Conservation (phyloP, 148 eudicot genomes). For the Persicaria maculosa region DNA sequence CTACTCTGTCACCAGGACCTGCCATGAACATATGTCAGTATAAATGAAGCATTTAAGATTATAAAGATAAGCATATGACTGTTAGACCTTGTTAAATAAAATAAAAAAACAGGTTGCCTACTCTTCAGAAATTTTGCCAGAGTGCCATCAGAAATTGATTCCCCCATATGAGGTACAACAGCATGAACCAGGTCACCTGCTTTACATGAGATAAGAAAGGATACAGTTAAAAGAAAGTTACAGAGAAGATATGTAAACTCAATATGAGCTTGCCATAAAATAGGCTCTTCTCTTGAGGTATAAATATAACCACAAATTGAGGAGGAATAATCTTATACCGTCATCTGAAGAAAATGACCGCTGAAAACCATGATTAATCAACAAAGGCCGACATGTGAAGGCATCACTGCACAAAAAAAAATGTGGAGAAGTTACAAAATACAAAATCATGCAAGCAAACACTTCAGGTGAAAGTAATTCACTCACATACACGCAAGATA, state of each 20-base stretch:
- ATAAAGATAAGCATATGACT: not conserved
- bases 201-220: not conserved
- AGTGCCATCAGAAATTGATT: constrained; percentile 40
- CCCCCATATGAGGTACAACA: constrained; percentile 39
- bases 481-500: not conserved
- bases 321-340: constrained; percentile 6
- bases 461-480: not conserved
- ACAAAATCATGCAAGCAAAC: not conserved
- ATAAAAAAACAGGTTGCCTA: constrained; percentile 12
- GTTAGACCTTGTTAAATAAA: not conserved
- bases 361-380: constrained; percentile 3
- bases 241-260: not conserved
- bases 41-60: not conserved
- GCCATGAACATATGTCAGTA: constrained; percentile 5
- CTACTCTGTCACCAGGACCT: constrained; percentile 66
- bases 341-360: constrained; percentile 17
- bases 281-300: not conserved
- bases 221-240: not conserved
- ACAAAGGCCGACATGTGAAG: not conserved
- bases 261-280: not conserved
- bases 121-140: constrained; percentile 35
- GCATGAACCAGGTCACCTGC: constrained; percentile 36
- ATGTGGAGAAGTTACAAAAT: not conserved
- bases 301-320: not conserved
- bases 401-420: not conserved